Conservation (phyloP, 2,329 filamentous ascomycete species). For the Cercospora brassicicola region DNA sequence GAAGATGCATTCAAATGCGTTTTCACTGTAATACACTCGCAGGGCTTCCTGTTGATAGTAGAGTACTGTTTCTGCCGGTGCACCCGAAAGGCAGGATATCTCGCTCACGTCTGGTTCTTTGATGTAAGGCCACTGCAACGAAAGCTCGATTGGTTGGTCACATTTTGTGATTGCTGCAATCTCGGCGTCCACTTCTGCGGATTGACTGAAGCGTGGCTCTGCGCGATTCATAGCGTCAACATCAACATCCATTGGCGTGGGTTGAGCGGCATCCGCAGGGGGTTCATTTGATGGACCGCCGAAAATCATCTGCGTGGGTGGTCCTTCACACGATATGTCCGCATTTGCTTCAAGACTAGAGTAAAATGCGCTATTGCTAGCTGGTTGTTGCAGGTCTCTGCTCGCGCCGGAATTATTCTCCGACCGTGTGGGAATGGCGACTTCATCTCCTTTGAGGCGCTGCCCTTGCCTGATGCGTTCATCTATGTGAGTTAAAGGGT, state of each 20-base stretch:
- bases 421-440: no score
- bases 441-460: no score
- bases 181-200: background rate
- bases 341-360: no score
- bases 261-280: no score
- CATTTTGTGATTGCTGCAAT: background rate
- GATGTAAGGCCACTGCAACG: background rate
- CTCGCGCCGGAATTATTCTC: no score
- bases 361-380: no score
- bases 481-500: background rate
- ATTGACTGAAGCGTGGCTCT: background rate
- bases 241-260: background rate
- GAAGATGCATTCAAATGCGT: conserved; percentile 10
- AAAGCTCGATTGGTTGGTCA: background rate
- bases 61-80: background rate
- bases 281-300: no score
- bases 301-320: no score
- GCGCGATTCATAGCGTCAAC: background rate
- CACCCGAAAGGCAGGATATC: background rate
- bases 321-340: no score
- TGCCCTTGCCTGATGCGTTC: background rate
- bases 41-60: background rate
- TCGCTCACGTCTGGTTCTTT: background rate
- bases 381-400: no score
- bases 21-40: conserved; percentile 1